Evolutionary conservation across 208 protist species (phyloP).

Genomic region (Acanthamoeba triangularis): DNA sequence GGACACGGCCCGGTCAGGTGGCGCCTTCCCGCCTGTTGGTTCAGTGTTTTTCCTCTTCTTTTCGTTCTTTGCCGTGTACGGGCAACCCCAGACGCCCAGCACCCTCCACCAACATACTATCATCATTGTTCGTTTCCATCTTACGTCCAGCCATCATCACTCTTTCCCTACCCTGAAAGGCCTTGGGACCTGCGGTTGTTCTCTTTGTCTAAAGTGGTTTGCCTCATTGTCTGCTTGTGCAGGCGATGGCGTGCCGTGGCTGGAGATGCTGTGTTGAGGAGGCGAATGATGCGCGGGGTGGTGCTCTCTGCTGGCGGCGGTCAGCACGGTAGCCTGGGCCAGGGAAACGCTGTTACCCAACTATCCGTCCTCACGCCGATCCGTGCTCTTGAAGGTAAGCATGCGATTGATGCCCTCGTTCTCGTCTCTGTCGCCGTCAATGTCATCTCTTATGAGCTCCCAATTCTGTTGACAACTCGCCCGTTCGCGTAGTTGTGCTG

Average conservation of each 20-base stretch:
- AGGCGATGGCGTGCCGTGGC: not conserved
- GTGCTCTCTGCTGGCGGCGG: conserved; percentile 10
- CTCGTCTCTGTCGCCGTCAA: too few relatives aligned
- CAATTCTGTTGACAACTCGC: not conserved
- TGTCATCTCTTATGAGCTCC: not conserved
- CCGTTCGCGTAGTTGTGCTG: not conserved
- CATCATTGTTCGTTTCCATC: not conserved
- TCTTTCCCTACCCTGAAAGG: too few relatives aligned
- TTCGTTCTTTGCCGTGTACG: not conserved
- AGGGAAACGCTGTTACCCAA: not conserved
- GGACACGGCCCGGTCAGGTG: not conserved
- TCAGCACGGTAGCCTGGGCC: not conserved
- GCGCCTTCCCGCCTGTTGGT: not conserved
- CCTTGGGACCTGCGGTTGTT: too few relatives aligned
- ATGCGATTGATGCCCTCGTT: not conserved
- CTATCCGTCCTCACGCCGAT: conserved; percentile 5
- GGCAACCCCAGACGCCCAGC: not conserved
- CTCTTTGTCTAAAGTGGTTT: too few relatives aligned
- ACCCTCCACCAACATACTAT: not conserved
- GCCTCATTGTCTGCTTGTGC: not conserved
- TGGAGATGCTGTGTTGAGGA: not conserved
- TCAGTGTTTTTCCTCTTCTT: too few relatives aligned
- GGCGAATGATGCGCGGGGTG: not conserved
- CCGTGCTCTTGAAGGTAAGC: not conserved
- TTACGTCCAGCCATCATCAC: too few relatives aligned